A percentile compares a stretch with the other conserved stretches of the same genome.
Conservation (phyloP, 768 basidiomycete species). For the Lactarius tabidus region DNA sequence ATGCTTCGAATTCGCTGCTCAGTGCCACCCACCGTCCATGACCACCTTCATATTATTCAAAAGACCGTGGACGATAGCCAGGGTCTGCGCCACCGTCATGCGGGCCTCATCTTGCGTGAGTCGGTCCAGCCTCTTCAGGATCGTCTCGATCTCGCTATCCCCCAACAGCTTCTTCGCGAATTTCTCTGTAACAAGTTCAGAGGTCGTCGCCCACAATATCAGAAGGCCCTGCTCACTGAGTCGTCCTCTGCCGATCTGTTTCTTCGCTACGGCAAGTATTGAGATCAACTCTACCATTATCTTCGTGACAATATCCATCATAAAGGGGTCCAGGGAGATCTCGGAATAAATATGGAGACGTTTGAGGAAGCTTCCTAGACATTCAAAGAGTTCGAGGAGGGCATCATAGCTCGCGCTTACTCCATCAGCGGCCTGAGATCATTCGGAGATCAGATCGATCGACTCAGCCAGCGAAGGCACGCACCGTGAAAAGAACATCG, state of each 20-base stretch:
- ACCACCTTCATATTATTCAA: too few relatives aligned
- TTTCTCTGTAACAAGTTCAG: background rate
- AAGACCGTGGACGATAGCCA: background rate
- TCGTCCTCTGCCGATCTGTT: conserved; percentile 7
- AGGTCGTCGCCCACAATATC: too few relatives aligned
- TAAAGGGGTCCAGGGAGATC: background rate
- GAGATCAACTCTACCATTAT: conserved; percentile 10
- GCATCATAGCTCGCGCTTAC: too few relatives aligned
- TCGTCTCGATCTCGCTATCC: conserved; percentile 1
- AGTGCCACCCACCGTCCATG: too few relatives aligned
- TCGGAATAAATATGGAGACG: conserved; percentile 5
- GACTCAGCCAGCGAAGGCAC: too few relatives aligned
- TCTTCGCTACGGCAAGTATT: conserved; percentile 4
- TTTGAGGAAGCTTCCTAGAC: background rate
- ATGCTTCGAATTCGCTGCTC: too few relatives aligned
- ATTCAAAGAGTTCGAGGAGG: background rate
- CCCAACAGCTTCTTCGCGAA: conserved; percentile 3
- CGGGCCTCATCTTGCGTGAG: conserved; percentile 10
- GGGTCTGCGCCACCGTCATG: conserved; percentile 5
- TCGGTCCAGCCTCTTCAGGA: conserved; percentile 6
- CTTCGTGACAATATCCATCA: conserved; percentile 1
- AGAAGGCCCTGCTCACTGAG: background rate
- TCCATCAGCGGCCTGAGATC: too few relatives aligned
- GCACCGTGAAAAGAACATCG: background rate
- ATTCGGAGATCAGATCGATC: too few relatives aligned